Conservation (phyloP, 2,329 filamentous ascomycete species). For the Clonostachys sp. region DNA sequence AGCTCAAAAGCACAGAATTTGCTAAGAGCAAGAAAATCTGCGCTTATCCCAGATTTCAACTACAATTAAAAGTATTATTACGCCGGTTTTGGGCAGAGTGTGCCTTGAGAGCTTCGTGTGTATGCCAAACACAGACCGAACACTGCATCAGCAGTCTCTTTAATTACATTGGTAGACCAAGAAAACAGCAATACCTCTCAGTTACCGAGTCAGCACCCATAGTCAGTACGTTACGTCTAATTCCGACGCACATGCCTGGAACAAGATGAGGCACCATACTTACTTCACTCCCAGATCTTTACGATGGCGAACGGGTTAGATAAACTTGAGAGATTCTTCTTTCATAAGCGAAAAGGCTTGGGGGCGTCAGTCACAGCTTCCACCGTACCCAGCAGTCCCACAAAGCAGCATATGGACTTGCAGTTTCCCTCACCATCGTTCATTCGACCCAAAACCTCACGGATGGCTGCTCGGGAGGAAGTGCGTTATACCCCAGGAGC, state of each 20-base stretch:
- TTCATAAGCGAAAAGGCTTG: conserved; percentile 29
- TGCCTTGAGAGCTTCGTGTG: no score
- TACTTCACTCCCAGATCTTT: conserved; percentile 1
- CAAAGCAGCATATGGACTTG: conserved; percentile 16
- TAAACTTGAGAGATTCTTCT: conserved; percentile 47
- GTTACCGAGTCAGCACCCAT: neutral
- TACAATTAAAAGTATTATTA: no score
- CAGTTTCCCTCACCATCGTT: conserved; percentile 49
- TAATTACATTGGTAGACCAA: neutral
- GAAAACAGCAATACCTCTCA: neutral
- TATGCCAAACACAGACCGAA: no score
- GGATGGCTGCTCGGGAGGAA: conserved; percentile 55
- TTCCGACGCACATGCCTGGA: no score
- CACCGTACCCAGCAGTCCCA: conserved; percentile 8
- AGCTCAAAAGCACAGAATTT: no score
- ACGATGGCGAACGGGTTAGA: conserved; percentile 45
- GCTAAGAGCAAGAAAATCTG: no score
- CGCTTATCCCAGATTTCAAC: no score
- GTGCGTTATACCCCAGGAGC: conserved; percentile 8
- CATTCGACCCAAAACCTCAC: conserved; percentile 47
- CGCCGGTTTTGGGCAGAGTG: no score
- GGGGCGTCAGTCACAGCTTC: conserved; percentile 6
- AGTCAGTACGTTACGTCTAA: no score
- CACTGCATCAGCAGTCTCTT: no score
- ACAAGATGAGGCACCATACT: no score